Evolutionary conservation across 2,329 filamentous ascomycete genomes (phyloP).

Genomic region (Colletotrichum eremochloae): DNA sequence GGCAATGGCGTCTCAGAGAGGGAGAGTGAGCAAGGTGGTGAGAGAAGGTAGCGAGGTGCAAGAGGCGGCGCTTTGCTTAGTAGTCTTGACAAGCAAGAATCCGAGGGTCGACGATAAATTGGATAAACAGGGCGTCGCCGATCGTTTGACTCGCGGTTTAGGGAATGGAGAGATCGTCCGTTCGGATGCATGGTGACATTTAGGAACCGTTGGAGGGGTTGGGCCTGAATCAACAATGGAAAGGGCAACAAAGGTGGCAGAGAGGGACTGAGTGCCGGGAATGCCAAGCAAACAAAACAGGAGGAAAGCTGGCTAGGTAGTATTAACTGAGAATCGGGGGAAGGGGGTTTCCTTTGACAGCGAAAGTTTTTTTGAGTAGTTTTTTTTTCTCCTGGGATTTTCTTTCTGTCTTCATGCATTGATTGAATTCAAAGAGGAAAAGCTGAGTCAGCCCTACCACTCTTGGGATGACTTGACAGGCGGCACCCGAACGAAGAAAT

Average conservation of each 20-base stretch:
- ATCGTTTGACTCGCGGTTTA: conserved; percentile 13
- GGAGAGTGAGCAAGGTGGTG: background rate
- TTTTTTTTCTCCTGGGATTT: background rate
- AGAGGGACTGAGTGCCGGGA: background rate
- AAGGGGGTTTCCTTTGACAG: background rate
- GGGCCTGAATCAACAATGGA: background rate
- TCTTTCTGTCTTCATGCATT: background rate
- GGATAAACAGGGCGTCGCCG: background rate
- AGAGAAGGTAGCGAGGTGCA: background rate
- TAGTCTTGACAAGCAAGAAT: background rate
- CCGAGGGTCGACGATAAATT: conserved; percentile 4
- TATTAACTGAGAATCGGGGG: background rate
- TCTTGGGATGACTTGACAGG: background rate
- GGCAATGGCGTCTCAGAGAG: conserved; percentile 33
- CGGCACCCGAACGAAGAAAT: no score
- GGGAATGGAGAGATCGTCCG: conserved; percentile 2
- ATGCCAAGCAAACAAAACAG: conserved; percentile 16
- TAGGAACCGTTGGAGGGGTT: background rate
- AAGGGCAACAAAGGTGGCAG: conserved; percentile 21
- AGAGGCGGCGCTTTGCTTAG: background rate
- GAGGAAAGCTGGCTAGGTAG: background rate
- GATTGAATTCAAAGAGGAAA: background rate
- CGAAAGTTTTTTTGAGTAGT: no score
- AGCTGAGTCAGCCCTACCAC: background rate
- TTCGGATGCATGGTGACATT: background rate